Evolutionary conservation across 345 rosid species (phyloP).

Genomic region (Arabidopsis arenosa): DNA sequence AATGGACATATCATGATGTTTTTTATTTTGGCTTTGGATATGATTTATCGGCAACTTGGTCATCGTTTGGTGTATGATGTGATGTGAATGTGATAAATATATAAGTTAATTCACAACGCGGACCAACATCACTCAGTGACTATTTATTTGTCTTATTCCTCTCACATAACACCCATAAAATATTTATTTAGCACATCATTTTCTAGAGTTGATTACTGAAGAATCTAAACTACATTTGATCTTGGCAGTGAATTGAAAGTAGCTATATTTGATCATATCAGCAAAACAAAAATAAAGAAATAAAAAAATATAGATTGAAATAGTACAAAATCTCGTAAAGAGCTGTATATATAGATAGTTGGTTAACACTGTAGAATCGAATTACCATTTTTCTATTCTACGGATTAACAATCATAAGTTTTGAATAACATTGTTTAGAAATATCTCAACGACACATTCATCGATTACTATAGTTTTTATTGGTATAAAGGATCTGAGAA

Average conservation of each 20-base stretch:
- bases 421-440: too few species aligned
- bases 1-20: slow-evolving; percentile 14
- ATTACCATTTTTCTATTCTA: not conserved
- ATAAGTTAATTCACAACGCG: not conserved
- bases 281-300: not conserved
- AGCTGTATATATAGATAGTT: too few species aligned
- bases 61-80: slow-evolving; percentile 30
- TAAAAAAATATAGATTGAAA: not conserved
- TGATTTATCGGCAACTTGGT: slow-evolving; percentile 30
- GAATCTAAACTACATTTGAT: not conserved
- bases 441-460: too few species aligned
- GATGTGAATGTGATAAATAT: slow-evolving; percentile 14
- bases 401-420: too few species aligned
- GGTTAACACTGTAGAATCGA: too few species aligned
- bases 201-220: not conserved
- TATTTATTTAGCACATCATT: not conserved
- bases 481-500: too few species aligned
- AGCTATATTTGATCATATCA: not conserved
- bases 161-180: not conserved
- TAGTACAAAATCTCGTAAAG: not conserved
- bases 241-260: not conserved
- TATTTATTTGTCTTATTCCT: slow-evolving; percentile 18
- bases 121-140: not conserved
- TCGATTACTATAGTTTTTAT: too few species aligned
- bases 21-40: slow-evolving; percentile 4